These are phyloP conservation scores for Ceratocystis cacaofunesta DNA, from an alignment of 2,329 filamentous ascomycete species.

Conservation along the genomic window DNA sequence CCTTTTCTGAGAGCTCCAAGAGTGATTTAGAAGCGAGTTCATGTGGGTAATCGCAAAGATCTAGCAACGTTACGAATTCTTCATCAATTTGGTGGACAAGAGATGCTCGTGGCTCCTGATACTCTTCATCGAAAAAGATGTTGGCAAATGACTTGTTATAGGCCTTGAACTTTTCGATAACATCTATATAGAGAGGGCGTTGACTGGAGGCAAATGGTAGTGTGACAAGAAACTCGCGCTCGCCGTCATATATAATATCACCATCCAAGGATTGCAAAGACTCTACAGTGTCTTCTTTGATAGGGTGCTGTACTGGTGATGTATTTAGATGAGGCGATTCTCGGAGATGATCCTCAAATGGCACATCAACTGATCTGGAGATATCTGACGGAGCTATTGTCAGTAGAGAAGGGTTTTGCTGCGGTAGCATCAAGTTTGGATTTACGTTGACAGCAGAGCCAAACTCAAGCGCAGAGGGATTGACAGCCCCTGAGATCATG, in stretches of 20 bases:
- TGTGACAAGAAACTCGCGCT: conserved; percentile 37
- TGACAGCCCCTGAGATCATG: conserved; percentile 14
- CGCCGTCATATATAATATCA: conserved; percentile 17
- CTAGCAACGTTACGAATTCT: conserved; percentile 36
- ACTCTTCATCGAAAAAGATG: conserved; percentile 29
- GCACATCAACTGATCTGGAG: conserved; percentile 22
- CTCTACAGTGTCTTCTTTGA: conserved; percentile 9
- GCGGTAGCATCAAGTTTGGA: conserved; percentile 8
- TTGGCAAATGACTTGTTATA: conserved; percentile 33
- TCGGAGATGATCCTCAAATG: conserved; percentile 10
- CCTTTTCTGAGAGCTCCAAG: conserved; percentile 26
- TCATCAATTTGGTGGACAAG: conserved; percentile 34
- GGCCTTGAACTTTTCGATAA: conserved; percentile 30
- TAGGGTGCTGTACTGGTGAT: conserved; percentile 9
- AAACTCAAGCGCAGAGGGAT: conserved; percentile 24
- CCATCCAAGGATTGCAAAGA: conserved; percentile 8
- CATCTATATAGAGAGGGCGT: conserved; percentile 37
- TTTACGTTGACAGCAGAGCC: conserved; percentile 7
- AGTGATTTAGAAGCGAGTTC: conserved; percentile 33
- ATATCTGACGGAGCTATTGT: conserved; percentile 29
- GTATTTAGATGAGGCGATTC: conserved; percentile 12
- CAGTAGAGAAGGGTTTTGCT: conserved; percentile 5
- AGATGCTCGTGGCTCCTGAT: conserved; percentile 26
- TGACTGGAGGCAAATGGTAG: conserved; percentile 40
- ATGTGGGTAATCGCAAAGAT: conserved; percentile 43